Evolutionary conservation across 768 basidiomycete genomes (phyloP).

Genomic region (Leccinum olivaceopallidum): DNA sequence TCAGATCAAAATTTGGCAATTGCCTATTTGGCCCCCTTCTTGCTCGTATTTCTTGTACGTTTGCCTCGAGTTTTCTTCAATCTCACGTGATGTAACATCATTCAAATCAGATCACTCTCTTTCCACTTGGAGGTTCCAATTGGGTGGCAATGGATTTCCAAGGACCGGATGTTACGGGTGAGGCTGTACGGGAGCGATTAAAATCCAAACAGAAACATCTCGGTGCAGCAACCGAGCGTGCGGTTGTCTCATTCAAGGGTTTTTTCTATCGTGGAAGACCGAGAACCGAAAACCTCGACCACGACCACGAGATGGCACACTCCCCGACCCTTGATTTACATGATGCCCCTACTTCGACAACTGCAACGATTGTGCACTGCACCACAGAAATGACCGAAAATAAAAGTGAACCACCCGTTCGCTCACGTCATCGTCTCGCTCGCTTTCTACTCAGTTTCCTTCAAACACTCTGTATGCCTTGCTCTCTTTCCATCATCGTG

Average conservation of each 20-base stretch:
- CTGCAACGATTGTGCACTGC: slow-evolving; percentile 9
- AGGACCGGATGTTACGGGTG: slow-evolving; percentile 61
- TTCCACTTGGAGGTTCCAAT: slow-evolving; percentile 58
- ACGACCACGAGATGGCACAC: slow-evolving; percentile 14
- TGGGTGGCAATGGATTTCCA: slow-evolving; percentile 62
- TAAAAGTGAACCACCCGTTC: background rate
- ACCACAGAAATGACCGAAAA: background rate
- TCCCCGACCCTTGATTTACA: background rate
- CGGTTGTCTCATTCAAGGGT: background rate
- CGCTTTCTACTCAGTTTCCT: slow-evolving; percentile 25
- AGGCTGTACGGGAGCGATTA: slow-evolving; percentile 51
- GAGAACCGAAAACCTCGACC: background rate
- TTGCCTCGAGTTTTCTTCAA: background rate
- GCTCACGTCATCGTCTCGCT: slow-evolving; percentile 10
- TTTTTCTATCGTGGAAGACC: background rate
- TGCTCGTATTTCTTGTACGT: slow-evolving; percentile 59
- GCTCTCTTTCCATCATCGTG: slow-evolving; percentile 53
- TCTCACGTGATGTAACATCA: background rate
- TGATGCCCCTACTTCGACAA: slow-evolving; percentile 2
- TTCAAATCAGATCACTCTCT: slow-evolving; percentile 53
- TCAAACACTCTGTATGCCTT: slow-evolving; percentile 44
- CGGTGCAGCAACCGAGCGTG: slow-evolving; percentile 14
- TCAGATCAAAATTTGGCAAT: slow-evolving; percentile 61
- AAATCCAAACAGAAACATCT: slow-evolving; percentile 36
- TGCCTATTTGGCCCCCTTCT: slow-evolving; percentile 64